Evolutionary conservation across 345 rosid species (phyloP).

Genomic region (Melaleuca quinquenervia): DNA sequence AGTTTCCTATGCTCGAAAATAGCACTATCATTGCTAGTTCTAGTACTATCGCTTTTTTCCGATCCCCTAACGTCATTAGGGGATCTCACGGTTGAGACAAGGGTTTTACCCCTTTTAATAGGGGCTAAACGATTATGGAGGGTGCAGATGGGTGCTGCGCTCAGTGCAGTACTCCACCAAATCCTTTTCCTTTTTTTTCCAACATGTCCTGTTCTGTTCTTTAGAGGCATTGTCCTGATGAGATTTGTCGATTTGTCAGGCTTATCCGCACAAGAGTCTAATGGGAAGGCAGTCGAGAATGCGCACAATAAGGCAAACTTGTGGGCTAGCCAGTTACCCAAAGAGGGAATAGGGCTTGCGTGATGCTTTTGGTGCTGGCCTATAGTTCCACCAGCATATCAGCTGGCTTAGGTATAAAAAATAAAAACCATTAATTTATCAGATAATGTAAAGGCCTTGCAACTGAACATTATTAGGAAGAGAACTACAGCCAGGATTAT

Average conservation of each 20-base stretch:
- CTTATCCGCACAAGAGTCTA: conserved; percentile 34
- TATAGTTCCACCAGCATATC: conserved; percentile 50
- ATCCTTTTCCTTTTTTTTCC: too few relatives aligned
- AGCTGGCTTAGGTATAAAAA: conserved; percentile 26
- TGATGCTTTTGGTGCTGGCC: conserved; percentile 46
- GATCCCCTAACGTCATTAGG: too few relatives aligned
- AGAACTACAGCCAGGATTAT: too few relatives aligned
- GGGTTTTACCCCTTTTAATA: too few relatives aligned
- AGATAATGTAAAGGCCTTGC: too few relatives aligned
- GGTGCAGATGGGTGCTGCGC: too few relatives aligned
- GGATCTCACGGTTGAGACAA: too few relatives aligned
- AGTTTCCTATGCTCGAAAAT: neutral
- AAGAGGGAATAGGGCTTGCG: conserved; percentile 35
- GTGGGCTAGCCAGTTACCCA: conserved; percentile 37
- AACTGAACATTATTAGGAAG: too few relatives aligned
- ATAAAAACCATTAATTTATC: too few relatives aligned
- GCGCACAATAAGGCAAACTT: conserved; percentile 33
- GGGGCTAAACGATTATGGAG: too few relatives aligned
- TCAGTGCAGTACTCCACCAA: too few relatives aligned
- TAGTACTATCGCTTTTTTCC: neutral
- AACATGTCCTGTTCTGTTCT: neutral
- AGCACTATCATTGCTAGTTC: neutral
- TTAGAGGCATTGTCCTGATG: neutral
- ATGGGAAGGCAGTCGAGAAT: conserved; percentile 33
- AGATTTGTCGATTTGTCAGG: conserved; percentile 3